These are phyloP conservation scores for Ophiocordyceps unilateralis DNA, from an alignment of 2,329 filamentous ascomycete genomes.

Conservation along the genomic window DNA sequence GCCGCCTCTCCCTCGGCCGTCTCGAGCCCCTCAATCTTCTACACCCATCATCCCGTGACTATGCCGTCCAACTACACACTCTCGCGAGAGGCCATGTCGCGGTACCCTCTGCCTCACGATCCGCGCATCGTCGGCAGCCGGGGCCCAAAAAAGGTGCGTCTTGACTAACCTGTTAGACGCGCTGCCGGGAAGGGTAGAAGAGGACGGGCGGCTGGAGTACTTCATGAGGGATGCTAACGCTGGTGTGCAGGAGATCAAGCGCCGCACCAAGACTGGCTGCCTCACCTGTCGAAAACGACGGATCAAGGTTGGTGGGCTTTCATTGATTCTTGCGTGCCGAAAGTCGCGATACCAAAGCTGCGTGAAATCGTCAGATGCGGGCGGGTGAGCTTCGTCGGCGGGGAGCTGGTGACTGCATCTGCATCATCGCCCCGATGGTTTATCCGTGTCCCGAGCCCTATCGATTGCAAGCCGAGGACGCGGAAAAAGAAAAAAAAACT, in stretches of 20 bases:
- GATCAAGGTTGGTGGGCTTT: constrained; percentile 35
- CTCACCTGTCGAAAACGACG: constrained; percentile 43
- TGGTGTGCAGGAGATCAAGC: constrained; percentile 37
- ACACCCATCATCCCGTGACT: constrained; percentile 20
- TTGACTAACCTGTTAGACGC: no score
- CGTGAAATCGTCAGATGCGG: not conserved
- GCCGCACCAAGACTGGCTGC: constrained; percentile 45
- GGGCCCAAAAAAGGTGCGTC: constrained; percentile 38
- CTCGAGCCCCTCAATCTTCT: constrained; percentile 22
- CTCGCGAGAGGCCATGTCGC: constrained; percentile 22
- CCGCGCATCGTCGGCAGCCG: constrained; percentile 28
- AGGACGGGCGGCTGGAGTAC: not conserved
- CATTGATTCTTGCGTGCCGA: not conserved
- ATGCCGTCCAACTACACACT: constrained; percentile 21
- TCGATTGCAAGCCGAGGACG: not conserved
- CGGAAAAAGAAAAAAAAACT: not conserved
- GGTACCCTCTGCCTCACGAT: constrained; percentile 31
- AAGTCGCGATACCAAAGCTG: not conserved
- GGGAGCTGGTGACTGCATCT: no score
- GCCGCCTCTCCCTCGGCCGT: constrained; percentile 13
- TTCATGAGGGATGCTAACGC: not conserved
- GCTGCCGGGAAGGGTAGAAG: not conserved
- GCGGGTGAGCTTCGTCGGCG: no score
- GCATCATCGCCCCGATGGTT: not conserved
- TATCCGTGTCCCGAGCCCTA: not conserved